Evolutionary conservation across 352 stramenopile genomes (phyloP).

Genomic region (Chrysophaeum taylorii): DNA sequence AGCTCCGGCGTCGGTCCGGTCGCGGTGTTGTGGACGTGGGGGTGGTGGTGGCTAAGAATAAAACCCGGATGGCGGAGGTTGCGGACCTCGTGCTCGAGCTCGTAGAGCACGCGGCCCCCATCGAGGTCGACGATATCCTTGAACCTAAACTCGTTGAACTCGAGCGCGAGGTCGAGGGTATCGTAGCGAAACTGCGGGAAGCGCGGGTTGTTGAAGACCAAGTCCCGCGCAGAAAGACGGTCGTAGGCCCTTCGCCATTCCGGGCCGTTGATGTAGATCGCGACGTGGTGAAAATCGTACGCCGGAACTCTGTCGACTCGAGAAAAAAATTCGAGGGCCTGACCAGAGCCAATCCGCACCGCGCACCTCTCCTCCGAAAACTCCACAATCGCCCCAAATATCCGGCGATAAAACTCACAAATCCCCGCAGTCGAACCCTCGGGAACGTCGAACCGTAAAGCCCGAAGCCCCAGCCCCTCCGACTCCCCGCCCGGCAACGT

Average conservation of each 20-base stretch:
- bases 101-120: not conserved
- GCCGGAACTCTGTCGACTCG: not conserved
- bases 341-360: not conserved
- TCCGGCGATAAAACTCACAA: not conserved
- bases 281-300: constrained; percentile 2
- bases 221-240: not conserved
- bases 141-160: not conserved
- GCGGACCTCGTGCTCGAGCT: constrained; percentile 10
- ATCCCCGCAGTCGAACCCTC: not conserved
- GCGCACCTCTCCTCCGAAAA: not conserved
- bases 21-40: too few species aligned
- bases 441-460: not conserved
- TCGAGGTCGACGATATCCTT: not conserved
- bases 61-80: not conserved
- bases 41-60: too few species aligned
- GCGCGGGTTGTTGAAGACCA: constrained; percentile 1
- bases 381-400: not conserved
- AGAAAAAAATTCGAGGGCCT: not conserved
- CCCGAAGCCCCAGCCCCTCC: not conserved
- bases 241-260: not conserved
- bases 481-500: not conserved
- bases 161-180: not conserved
- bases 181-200: constrained; percentile 4
- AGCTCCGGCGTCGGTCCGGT: too few species aligned
- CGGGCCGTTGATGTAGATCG: not conserved